A percentile compares a stretch with the other conserved stretches of the same genome.
These are phyloP conservation scores for Tolypocladium tropicale DNA, from an alignment of 2,329 filamentous ascomycete species.

Conservation along the genomic window DNA sequence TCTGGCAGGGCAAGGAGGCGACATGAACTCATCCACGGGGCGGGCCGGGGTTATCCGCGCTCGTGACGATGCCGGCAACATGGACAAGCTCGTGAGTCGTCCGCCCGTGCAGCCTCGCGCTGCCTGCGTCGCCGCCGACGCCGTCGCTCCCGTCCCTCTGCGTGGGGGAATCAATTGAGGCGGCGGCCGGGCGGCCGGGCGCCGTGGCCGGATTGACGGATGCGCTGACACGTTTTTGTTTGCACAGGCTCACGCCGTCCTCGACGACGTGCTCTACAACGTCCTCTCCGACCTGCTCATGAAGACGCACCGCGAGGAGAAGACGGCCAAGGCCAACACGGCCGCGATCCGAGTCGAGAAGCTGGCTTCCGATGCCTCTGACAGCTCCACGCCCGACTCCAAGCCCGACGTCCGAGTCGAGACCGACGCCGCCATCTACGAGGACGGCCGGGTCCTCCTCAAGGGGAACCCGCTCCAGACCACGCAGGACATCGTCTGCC, in stretches of 20 bases:
- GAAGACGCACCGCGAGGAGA: conserved; percentile 68
- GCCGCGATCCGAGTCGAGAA: conserved; percentile 56
- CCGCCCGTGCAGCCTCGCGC: conserved; percentile 4
- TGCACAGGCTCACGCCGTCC: conserved; percentile 50
- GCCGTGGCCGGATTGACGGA: not conserved
- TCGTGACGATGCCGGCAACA: conserved; percentile 37
- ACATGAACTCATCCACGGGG: conserved; percentile 35
- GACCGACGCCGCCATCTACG: conserved; percentile 59
- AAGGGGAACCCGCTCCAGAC: conserved; percentile 65
- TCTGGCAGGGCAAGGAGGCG: conserved; percentile 9
- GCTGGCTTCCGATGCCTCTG: conserved; percentile 44
- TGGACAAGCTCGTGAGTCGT: conserved; percentile 53
- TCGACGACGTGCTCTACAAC: conserved; percentile 68
- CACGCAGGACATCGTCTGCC: conserved; percentile 61
- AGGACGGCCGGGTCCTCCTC: conserved; percentile 57
- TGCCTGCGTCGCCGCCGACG: not conserved
- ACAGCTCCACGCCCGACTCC: conserved; percentile 41
- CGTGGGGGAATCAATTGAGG: not conserved
- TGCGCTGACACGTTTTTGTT: not conserved
- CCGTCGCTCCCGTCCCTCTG: not conserved
- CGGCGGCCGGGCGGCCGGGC: not conserved
- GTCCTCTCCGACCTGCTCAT: conserved; percentile 66
- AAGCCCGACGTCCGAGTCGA: conserved; percentile 48
- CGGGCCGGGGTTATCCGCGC: conserved; percentile 49
- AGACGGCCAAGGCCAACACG: conserved; percentile 58